phyloP scores from a whole-genome alignment of 1,284 basidiomycete genomes.

The Trichosporon inkin region DNA sequence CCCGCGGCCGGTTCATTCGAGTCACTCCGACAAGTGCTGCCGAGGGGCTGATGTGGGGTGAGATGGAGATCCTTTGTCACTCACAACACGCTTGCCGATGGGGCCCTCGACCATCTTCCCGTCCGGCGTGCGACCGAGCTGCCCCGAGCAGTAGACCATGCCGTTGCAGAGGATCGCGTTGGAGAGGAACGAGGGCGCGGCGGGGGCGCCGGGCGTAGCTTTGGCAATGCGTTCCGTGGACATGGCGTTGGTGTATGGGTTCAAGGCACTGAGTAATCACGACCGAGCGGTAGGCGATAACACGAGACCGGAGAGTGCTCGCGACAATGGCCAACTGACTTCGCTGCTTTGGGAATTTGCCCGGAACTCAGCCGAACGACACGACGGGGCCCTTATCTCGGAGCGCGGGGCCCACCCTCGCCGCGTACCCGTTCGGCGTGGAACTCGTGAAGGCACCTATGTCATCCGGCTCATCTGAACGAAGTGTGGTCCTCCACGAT shows the following conservation, averaged over 20 bases:
- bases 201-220: slow-evolving; percentile 31
- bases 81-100: slow-evolving; percentile 57
- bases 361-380: no score
- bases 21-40: neutral
- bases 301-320: neutral
- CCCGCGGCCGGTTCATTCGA: neutral
- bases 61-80: slow-evolving; percentile 23
- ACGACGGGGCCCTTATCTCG: no score
- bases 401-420: no score
- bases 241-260: slow-evolving; percentile 8
- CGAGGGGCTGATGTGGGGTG: no score
- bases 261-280: neutral
- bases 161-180: slow-evolving; percentile 52
- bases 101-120: slow-evolving; percentile 57
- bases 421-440: no score
- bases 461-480: no score
- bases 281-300: neutral
- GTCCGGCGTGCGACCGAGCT: slow-evolving; percentile 57
- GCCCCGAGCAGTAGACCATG: slow-evolving; percentile 61
- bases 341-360: no score
- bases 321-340: no score
- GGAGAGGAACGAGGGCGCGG: slow-evolving; percentile 56
- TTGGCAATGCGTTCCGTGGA: slow-evolving; percentile 25
- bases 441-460: no score
- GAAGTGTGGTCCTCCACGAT: slow-evolving; percentile 1